Conservation (phyloP, 2,329 filamentous ascomycete species). For the Chaetoscypha palmicola region DNA sequence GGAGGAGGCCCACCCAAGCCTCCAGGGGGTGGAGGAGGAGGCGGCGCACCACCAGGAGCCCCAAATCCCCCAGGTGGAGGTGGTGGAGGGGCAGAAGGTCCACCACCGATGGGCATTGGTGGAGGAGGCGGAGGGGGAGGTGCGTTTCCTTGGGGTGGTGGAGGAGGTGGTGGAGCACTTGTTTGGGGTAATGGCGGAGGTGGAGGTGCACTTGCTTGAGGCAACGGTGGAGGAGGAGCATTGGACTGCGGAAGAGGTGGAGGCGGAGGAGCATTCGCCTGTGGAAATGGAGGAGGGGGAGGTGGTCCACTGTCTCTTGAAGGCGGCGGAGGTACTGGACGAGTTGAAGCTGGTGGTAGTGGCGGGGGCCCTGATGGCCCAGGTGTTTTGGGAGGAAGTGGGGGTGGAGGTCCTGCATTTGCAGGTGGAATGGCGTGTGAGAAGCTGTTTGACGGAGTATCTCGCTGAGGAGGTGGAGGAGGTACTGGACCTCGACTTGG, state of each 20-base stretch:
- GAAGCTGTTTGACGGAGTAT: slow-evolving; percentile 43
- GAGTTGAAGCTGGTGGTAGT: slow-evolving; percentile 43
- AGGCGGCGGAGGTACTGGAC: slow-evolving; percentile 49
- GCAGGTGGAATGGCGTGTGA: slow-evolving; percentile 34
- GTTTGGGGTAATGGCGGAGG: slow-evolving; percentile 35
- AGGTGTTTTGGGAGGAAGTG: slow-evolving; percentile 39
- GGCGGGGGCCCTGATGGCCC: slow-evolving; percentile 41
- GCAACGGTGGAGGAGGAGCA: slow-evolving; percentile 32
- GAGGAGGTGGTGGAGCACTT: slow-evolving; percentile 37
- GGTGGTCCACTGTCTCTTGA: slow-evolving; percentile 28
- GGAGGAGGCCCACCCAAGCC: slow-evolving; percentile 29
- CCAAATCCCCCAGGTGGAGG: slow-evolving; percentile 28
- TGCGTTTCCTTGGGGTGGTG: slow-evolving; percentile 27
- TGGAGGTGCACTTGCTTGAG: slow-evolving; percentile 35
- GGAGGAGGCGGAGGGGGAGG: slow-evolving; percentile 37
- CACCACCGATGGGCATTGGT: slow-evolving; percentile 31
- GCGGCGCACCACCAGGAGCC: slow-evolving; percentile 24
- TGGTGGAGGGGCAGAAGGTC: slow-evolving; percentile 35
- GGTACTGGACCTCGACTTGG: slow-evolving; percentile 65
- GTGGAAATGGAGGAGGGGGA: slow-evolving; percentile 32
- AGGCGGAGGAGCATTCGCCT: slow-evolving; percentile 36
- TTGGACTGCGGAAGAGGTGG: slow-evolving; percentile 36
- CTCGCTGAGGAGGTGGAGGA: slow-evolving; percentile 56
- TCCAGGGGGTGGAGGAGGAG: slow-evolving; percentile 38
- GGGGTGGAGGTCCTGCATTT: slow-evolving; percentile 30